A percentile compares a stretch with the other conserved stretches of the same genome.
These are phyloP conservation scores for Boletales sp. DNA, from an alignment of 768 basidiomycete genomes.

Conservation along the genomic window DNA sequence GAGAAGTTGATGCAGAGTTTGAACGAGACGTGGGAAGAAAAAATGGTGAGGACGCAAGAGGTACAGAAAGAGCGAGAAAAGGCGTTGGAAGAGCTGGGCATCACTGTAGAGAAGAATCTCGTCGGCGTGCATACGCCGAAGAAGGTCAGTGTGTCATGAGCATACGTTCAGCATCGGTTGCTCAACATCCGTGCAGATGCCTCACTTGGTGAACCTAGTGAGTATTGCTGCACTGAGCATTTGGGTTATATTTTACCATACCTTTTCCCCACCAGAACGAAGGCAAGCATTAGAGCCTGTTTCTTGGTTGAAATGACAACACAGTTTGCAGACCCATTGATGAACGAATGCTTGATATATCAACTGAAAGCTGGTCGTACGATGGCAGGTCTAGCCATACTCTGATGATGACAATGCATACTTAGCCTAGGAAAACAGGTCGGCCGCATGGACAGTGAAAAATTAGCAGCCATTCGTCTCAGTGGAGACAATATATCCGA, in stretches of 20 bases:
- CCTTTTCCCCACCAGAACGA: conserved; percentile 50
- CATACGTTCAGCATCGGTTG: conserved; percentile 4
- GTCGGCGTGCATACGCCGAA: conserved; percentile 98
- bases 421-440: conserved; percentile 45
- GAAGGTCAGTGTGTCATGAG: conserved; percentile 47
- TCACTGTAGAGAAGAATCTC: conserved; percentile 93
- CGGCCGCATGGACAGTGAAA: conserved; percentile 82
- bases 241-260: conserved; percentile 9
- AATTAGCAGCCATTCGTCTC: conserved; percentile 82
- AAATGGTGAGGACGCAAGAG: conserved; percentile 85
- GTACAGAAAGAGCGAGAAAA: conserved; percentile 97
- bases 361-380: conserved; percentile 87
- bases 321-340: conserved; percentile 70
- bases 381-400: conserved; percentile 43
- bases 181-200: conserved; percentile 57
- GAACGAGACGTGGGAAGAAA: conserved; percentile 97
- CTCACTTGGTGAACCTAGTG: conserved; percentile 90
- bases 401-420: conserved; percentile 1
- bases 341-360: conserved; percentile 94
- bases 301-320: conserved; percentile 6
- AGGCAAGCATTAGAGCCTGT: conserved; percentile 40
- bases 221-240: conserved; percentile 31
- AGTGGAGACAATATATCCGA: conserved; percentile 90
- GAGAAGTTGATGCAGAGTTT: conserved; percentile 93
- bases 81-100: conserved; percentile 95